A percentile compares a stretch with the other conserved stretches of the same genome.
phyloP scores from a whole-genome alignment of 345 rosid genomes.

The Microthlaspi erraticum region DNA sequence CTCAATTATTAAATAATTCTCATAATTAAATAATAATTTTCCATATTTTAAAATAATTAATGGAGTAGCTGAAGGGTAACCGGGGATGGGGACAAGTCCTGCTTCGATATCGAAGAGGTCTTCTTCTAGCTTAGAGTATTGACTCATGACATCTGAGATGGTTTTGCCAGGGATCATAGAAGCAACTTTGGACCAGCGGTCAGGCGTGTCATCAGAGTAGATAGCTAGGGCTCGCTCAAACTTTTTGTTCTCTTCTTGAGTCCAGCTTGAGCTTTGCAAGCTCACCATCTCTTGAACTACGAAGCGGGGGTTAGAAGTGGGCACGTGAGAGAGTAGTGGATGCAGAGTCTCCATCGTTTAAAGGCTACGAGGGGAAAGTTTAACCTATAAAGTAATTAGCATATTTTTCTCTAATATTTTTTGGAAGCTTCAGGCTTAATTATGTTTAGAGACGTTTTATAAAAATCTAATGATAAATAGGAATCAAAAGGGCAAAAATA shows the following conservation, averaged over 20 bases:
- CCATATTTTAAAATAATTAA: too few relatives aligned
- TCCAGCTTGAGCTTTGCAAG: slow-evolving; percentile 60
- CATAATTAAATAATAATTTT: too few relatives aligned
- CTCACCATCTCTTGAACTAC: slow-evolving; percentile 47
- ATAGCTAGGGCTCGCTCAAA: slow-evolving; percentile 88
- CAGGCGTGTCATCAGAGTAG: slow-evolving; percentile 87
- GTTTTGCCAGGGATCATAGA: slow-evolving; percentile 93
- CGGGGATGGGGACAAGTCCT: slow-evolving; percentile 83
- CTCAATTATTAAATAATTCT: too few relatives aligned
- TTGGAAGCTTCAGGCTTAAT: slow-evolving; percentile 26
- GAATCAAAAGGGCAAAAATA: slow-evolving; percentile 4
- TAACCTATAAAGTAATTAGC: slow-evolving; percentile 11
- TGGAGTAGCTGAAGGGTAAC: slow-evolving; percentile 63
- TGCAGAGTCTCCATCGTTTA: slow-evolving; percentile 51
- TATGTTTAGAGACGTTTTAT: slow-evolving; percentile 27
- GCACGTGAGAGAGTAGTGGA: slow-evolving; percentile 70
- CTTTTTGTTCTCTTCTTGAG: slow-evolving; percentile 88
- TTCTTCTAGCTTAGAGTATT: slow-evolving; percentile 86
- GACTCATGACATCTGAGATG: slow-evolving; percentile 85
- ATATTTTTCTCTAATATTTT: background rate
- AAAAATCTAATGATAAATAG: slow-evolving; percentile 29
- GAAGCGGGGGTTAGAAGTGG: slow-evolving; percentile 69
- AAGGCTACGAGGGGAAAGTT: slow-evolving; percentile 9
- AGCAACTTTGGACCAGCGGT: slow-evolving; percentile 84
- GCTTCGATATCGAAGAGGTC: slow-evolving; percentile 97